Conservation (phyloP, 441 rosid species). For the Populus tomentosa region DNA sequence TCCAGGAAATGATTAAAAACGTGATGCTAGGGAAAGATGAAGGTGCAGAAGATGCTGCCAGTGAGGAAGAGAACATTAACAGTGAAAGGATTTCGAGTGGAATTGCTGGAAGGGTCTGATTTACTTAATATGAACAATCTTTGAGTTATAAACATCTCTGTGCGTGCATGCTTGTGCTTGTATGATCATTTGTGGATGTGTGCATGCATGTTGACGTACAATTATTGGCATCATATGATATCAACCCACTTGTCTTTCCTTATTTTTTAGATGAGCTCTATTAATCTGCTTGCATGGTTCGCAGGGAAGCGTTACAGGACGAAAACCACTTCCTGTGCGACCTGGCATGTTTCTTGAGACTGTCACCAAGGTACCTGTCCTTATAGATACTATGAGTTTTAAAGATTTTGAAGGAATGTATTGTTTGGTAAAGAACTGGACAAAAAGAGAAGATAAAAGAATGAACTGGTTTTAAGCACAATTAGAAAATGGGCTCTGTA, state of each 20-base stretch:
- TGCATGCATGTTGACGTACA: neutral
- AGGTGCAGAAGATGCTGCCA: slow-evolving; percentile 62
- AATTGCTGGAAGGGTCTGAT: slow-evolving; percentile 65
- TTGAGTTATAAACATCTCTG: neutral
- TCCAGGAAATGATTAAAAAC: slow-evolving; percentile 72
- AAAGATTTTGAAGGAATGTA: neutral
- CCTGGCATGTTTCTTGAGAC: slow-evolving; percentile 98
- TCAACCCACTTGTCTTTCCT: neutral
- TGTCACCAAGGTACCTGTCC: slow-evolving; percentile 67
- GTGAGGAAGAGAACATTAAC: slow-evolving; percentile 34
- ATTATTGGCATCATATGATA: neutral
- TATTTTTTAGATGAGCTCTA: neutral
- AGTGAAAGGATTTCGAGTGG: slow-evolving; percentile 37
- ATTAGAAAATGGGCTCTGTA: neutral
- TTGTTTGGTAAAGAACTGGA: neutral
- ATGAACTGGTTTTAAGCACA: neutral
- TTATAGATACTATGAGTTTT: neutral
- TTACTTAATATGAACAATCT: neutral
- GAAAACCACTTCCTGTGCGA: slow-evolving; percentile 84
- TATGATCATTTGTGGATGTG: neutral
- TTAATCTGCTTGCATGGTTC: slow-evolving; percentile 25
- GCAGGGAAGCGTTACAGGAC: slow-evolving; percentile 74
- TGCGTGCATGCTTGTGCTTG: neutral
- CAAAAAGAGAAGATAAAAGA: neutral
- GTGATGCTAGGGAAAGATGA: slow-evolving; percentile 96